A percentile compares a stretch with the other conserved stretches of the same genome.
Evolutionary conservation across 345 rosid genomes (phyloP).

Genomic region (Abelmoschus esculentus): DNA sequence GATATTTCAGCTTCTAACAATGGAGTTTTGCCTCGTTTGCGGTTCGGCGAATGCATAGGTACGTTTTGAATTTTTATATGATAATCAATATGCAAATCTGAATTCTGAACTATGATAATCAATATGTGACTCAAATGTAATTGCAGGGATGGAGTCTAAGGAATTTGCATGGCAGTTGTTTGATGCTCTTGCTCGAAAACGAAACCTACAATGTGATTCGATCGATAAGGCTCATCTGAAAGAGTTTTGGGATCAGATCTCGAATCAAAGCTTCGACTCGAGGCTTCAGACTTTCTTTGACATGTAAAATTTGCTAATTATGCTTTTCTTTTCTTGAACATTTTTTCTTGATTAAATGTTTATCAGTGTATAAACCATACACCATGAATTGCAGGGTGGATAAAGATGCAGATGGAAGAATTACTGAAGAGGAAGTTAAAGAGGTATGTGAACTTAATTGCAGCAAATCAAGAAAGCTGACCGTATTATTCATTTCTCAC

Average conservation of each 20-base stretch:
- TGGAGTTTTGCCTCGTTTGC: constrained; percentile 37
- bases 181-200: constrained; percentile 53
- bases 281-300: constrained; percentile 70
- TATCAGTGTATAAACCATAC: background rate
- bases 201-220: constrained; percentile 42
- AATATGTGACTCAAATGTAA: background rate
- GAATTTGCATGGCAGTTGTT: constrained; percentile 69
- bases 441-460: constrained; percentile 33
- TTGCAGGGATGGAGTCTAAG: constrained; percentile 69
- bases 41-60: constrained; percentile 72
- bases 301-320: constrained; percentile 31
- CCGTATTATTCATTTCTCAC: background rate
- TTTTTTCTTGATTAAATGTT: background rate
- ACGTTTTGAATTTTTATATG: background rate
- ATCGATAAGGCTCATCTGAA: constrained; percentile 39
- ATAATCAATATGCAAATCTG: no score
- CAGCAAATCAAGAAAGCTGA: background rate
- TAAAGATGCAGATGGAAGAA: constrained; percentile 78
- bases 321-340: background rate
- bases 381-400: constrained; percentile 55
- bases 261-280: constrained; percentile 64
- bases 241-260: constrained; percentile 77
- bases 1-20: constrained; percentile 46
- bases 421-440: constrained; percentile 62
- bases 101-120: no score